Percentiles rank a stretch among this genome's conserved stretches.
These are phyloP conservation scores for Xylariaceae sp. DNA, from an alignment of 2,329 filamentous ascomycete genomes.

Conservation along the genomic window DNA sequence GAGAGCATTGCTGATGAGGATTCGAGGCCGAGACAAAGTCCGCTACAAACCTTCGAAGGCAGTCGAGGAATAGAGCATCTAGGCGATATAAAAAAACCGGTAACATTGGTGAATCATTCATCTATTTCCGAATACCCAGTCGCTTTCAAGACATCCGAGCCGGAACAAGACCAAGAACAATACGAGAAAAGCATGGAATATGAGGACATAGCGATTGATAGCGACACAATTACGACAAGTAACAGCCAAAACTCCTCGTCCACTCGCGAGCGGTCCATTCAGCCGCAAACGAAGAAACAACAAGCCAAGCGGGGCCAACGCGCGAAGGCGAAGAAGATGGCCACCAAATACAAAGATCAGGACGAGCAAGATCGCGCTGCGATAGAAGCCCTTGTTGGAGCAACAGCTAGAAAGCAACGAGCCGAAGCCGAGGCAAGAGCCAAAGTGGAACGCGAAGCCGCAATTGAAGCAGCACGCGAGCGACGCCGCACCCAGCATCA, in stretches of 20 bases:
- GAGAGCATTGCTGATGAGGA: conserved; percentile 22
- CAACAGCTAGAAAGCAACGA: conserved; percentile 61
- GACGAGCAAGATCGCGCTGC: conserved; percentile 88
- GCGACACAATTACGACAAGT: conserved; percentile 28
- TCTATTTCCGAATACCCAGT: conserved; percentile 13
- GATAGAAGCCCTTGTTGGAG: conserved; percentile 83
- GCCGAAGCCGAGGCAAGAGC: conserved; percentile 64
- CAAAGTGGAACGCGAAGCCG: conserved; percentile 66
- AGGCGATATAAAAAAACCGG: conserved; percentile 17
- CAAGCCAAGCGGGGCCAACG: conserved; percentile 68
- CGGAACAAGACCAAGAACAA: conserved; percentile 22
- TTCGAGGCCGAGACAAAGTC: conserved; percentile 32
- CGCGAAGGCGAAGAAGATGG: conserved; percentile 80
- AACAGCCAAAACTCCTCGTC: conserved; percentile 33
- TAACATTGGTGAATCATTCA: conserved; percentile 22
- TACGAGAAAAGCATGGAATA: conserved; percentile 37
- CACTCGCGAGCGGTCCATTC: conserved; percentile 24
- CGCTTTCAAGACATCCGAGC: conserved; percentile 4
- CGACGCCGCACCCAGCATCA: conserved; percentile 77
- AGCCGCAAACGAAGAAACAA: conserved; percentile 41
- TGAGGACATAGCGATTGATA: conserved; percentile 23
- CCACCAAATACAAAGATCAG: conserved; percentile 86
- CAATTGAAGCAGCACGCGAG: conserved; percentile 65
- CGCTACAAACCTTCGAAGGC: conserved; percentile 32
- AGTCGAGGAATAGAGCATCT: conserved; percentile 27